Percentiles rank a stretch among this genome's conserved stretches.
phyloP scores from a whole-genome alignment of 1,139 yeast species.

The Suhomyces yuchorum region DNA sequence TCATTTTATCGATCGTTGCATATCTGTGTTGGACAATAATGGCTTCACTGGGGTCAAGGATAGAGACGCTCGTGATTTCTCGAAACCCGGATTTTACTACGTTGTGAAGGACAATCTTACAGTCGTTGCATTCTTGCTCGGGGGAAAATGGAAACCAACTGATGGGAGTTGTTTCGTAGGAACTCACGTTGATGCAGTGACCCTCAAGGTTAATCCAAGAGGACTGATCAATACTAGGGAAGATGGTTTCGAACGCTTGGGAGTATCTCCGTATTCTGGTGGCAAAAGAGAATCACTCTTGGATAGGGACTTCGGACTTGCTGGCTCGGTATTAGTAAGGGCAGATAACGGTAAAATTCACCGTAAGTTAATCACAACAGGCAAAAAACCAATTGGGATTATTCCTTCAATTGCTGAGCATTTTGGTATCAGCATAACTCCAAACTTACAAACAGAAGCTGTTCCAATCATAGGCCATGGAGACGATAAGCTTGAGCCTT shows the following conservation, averaged over 20 bases:
- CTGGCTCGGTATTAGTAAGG: conserved; percentile 43
- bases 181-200: conserved; percentile 46
- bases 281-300: conserved; percentile 40
- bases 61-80: conserved; percentile 13
- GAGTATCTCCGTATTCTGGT: conserved; percentile 49
- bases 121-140: conserved; percentile 43
- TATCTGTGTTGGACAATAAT: conserved; percentile 25
- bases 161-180: conserved; percentile 46
- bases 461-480: conserved; percentile 46
- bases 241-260: conserved; percentile 46
- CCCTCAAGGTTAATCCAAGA: conserved; percentile 41
- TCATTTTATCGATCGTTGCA: conserved; percentile 39
- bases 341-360: conserved; percentile 25
- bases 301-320: conserved; percentile 50
- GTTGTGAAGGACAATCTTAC: conserved; percentile 41
- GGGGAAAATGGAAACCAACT: conserved; percentile 41
- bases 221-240: conserved; percentile 19
- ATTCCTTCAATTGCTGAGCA: conserved; percentile 48
- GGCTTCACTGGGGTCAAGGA: conserved; percentile 38
- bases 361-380: conserved; percentile 37
- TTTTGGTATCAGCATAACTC: conserved; percentile 38
- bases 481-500: conserved; percentile 13
- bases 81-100: conserved; percentile 26
- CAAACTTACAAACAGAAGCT: conserved; percentile 43
- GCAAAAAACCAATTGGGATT: conserved; percentile 43